Base-by-base conservation (phyloP, 192 early-diverging fungal genomes). In the Haplosporangium gracile region DNA sequence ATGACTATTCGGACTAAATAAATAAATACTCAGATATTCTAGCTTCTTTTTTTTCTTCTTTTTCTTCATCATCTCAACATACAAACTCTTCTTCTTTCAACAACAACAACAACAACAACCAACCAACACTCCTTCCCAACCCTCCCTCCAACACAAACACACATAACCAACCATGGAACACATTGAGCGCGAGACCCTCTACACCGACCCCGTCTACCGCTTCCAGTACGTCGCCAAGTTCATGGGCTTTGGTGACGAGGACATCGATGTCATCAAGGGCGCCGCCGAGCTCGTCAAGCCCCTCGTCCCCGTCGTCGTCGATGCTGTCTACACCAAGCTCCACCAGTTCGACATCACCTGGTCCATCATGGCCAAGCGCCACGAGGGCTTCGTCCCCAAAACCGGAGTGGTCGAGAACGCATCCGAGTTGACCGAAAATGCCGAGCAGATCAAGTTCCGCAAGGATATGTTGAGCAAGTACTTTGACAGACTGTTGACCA, bases 391-490 rank as follows among this genome's bases (percentile, higher is more conserved):
- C 40, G 76, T 88, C n/a, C 91, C 92, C 49, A 38, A 63, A 4
- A 88, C 90, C 42, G 39, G 68, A 3, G 79, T 85, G 0, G 82
- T 82, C 60, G 78, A 86, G 29, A 71, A 91, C 36, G 73, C 89
- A 6, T 55, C 89, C 34, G 75, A 89, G 9, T 88, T 97, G 20
- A 77, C 81, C n/a, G 88, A 93, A 75, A 82, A 91, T 6, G 90
- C 92, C 42, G 94, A 94, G n/a, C 93, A 94, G 43, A 95, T 96
- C 87, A 94, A 93, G 75, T 96, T 96, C 90, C 90, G 96, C 76
- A 97, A 96, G 77, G 92, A 93, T 69, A 93, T 94, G 89, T 84
- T 96, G 74, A 83, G 83, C 36, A 92, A 92, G 70, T 97, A 97
- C 82, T 90, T 97, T 63, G 91, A 90, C 76, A 94, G 93, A 77